phyloP scores from a whole-genome alignment of 768 basidiomycete genomes.

The Suillus subalutaceus region DNA sequence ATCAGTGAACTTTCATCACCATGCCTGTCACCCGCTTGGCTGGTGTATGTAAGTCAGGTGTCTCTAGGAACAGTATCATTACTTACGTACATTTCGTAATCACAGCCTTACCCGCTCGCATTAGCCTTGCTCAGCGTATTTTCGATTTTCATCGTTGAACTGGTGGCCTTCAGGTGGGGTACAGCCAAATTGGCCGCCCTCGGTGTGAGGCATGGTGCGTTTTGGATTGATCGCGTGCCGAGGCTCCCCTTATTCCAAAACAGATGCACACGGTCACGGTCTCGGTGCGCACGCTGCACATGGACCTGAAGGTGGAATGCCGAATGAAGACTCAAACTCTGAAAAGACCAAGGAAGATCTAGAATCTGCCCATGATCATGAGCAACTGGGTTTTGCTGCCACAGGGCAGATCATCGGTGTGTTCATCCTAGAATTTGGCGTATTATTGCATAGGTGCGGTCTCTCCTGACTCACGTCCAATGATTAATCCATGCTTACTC shows the following conservation, averaged over 20 bases:
- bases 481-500: not conserved
- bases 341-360: slow-evolving; percentile 28
- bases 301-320: slow-evolving; percentile 55
- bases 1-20: slow-evolving; percentile 67
- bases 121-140: slow-evolving; percentile 84
- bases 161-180: slow-evolving; percentile 88
- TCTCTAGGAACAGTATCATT: not conserved
- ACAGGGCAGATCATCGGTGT: slow-evolving; percentile 82
- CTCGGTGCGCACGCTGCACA: slow-evolving; percentile 65
- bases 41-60: slow-evolving; percentile 59
- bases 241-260: not conserved
- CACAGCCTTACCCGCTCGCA: slow-evolving; percentile 80
- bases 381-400: slow-evolving; percentile 43
- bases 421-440: slow-evolving; percentile 93
- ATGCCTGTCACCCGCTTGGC: slow-evolving; percentile 76
- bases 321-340: slow-evolving; percentile 20
- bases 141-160: slow-evolving; percentile 79
- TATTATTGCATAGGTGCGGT: slow-evolving; percentile 74
- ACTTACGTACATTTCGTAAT: not conserved
- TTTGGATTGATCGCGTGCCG: not conserved
- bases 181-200: slow-evolving; percentile 67
- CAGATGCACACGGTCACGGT: slow-evolving; percentile 72
- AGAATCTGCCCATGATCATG: slow-evolving; percentile 25
- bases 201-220: slow-evolving; percentile 63
- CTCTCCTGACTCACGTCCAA: not conserved